A percentile compares a stretch with the other conserved stretches of the same genome.
These are phyloP conservation scores for Cyberlindnera sargentensis DNA, from an alignment of 805 yeast genomes.

Conservation along the genomic window DNA sequence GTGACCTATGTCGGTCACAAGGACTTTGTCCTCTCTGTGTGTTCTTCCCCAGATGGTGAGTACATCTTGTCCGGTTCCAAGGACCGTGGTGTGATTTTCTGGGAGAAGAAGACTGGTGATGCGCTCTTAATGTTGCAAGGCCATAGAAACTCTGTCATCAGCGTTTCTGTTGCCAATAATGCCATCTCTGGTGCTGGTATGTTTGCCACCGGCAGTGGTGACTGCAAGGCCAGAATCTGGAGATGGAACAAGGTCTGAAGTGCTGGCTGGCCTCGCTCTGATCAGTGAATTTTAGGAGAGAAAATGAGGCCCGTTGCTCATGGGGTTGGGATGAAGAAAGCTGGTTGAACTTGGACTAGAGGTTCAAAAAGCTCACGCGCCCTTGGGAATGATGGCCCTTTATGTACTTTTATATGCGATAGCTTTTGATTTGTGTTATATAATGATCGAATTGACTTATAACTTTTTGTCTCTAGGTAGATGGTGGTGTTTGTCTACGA, in stretches of 20 bases:
- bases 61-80: slow-evolving; percentile 91
- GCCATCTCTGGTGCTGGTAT: slow-evolving; percentile 68
- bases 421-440: slow-evolving; percentile 1
- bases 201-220: slow-evolving; percentile 97
- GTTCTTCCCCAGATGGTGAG: slow-evolving; percentile 88
- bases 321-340: too few species aligned
- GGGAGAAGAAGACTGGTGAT: slow-evolving; percentile 91
- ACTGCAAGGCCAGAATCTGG: slow-evolving; percentile 97
- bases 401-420: background rate
- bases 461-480: background rate
- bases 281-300: background rate
- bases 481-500: too few species aligned
- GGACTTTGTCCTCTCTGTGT: slow-evolving; percentile 90
- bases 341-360: too few species aligned
- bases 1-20: slow-evolving; percentile 94
- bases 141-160: slow-evolving; percentile 90
- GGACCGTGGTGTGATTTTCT: slow-evolving; percentile 93
- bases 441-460: background rate
- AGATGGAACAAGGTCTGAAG: slow-evolving; percentile 51
- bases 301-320: too few species aligned
- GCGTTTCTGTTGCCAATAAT: slow-evolving; percentile 85
- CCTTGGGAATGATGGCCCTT: background rate
- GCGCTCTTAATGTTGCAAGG: slow-evolving; percentile 95
- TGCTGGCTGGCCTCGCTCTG: slow-evolving; percentile 10
- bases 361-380: too few species aligned